A percentile compares a stretch with the other conserved stretches of the same genome.
Conservation (phyloP, 164 flowering plant species). For the Platanus orientalis region DNA sequence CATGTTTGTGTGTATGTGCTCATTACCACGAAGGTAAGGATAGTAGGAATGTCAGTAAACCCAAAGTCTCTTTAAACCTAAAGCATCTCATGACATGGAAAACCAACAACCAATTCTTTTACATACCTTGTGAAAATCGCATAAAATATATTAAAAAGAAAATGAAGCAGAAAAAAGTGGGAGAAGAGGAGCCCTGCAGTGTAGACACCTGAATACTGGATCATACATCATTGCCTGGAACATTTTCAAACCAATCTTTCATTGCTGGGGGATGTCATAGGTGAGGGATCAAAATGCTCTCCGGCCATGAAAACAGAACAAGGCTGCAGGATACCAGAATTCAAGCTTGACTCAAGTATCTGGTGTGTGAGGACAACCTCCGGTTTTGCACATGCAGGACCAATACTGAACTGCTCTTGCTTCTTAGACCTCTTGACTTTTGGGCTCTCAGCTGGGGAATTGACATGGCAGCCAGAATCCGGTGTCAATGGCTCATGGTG, state of each 20-base stretch:
- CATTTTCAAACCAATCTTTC: slow-evolving; percentile 30
- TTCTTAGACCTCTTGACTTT: slow-evolving; percentile 42
- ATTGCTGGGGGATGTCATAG: slow-evolving; percentile 20
- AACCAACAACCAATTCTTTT: no score
- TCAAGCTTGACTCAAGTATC: slow-evolving; percentile 66
- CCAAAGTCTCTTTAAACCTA: no score
- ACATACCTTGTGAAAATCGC: no score
- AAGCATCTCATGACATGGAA: no score
- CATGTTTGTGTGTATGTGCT: no score
- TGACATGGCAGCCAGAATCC: slow-evolving; percentile 54
- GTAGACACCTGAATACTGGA: background rate
- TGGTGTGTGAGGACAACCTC: slow-evolving; percentile 53
- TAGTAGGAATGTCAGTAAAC: no score
- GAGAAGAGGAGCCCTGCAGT: background rate
- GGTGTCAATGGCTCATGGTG: slow-evolving; percentile 80
- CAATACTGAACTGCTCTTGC: slow-evolving; percentile 35
- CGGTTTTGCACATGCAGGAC: slow-evolving; percentile 25
- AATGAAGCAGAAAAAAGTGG: background rate
- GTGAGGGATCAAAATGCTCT: slow-evolving; percentile 36
- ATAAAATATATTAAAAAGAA: no score
- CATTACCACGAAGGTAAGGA: no score
- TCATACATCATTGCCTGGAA: slow-evolving; percentile 20
- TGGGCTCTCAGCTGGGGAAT: slow-evolving; percentile 39
- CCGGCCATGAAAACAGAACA: slow-evolving; percentile 28
- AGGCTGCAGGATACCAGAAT: slow-evolving; percentile 37